phyloP scores from a whole-genome alignment of 257 asterid genomes.

The Gynochthodes officinalis region DNA sequence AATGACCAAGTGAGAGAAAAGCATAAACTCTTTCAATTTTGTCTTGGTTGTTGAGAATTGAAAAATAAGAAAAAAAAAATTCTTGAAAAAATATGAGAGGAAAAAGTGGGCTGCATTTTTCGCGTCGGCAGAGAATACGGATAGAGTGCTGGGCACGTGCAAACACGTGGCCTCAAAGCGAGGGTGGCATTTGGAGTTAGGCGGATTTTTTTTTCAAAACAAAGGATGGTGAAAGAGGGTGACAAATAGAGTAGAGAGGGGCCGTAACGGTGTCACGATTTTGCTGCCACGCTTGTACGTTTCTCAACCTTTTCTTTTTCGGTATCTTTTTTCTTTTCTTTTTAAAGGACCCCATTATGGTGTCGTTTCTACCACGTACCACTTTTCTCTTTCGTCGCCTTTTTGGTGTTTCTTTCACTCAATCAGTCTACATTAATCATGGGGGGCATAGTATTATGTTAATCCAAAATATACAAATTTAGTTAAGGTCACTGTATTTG shows the following conservation, averaged over 20 bases:
- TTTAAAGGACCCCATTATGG: not conserved
- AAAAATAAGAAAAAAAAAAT: not conserved
- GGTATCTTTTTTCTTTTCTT: not conserved
- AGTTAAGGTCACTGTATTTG: too few species aligned
- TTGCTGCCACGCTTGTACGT: slow-evolving; percentile 34
- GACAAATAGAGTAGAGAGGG: slow-evolving; percentile 12
- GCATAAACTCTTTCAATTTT: too few species aligned
- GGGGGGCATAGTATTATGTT: not conserved
- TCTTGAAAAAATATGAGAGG: too few species aligned
- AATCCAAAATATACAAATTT: not conserved
- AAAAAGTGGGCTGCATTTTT: slow-evolving; percentile 9
- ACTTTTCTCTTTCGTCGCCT: slow-evolving; percentile 2
- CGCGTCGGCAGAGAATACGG: slow-evolving; percentile 22
- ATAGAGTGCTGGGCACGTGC: slow-evolving; percentile 33
- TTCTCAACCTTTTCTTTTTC: not conserved
- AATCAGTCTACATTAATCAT: not conserved
- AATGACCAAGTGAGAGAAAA: too few species aligned
- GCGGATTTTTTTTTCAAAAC: slow-evolving; percentile 31
- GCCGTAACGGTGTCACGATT: slow-evolving; percentile 15
- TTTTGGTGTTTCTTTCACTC: slow-evolving; percentile 57
- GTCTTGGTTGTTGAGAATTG: too few species aligned
- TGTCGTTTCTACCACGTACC: not conserved
- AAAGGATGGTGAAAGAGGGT: slow-evolving; percentile 26
- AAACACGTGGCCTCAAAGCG: slow-evolving; percentile 35
- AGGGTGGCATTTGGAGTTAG: slow-evolving; percentile 30